Conservation (phyloP, 805 yeast genomes). For the Metschnikowia noctiluminum region DNA sequence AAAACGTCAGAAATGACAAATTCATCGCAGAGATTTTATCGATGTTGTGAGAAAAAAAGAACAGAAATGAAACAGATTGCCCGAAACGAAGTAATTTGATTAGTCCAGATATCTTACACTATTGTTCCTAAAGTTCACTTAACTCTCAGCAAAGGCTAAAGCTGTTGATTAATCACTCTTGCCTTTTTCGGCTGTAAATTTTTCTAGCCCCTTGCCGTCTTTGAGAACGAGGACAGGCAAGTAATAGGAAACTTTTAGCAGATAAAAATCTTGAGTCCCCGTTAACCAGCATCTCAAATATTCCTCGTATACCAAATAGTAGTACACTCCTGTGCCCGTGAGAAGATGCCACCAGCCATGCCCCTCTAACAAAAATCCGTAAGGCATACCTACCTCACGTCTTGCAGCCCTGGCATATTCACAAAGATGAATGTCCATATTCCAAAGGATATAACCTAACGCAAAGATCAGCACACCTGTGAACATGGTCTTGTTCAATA, state of each 20-base stretch:
- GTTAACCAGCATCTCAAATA: slow-evolving; percentile 65
- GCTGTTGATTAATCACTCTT: slow-evolving; percentile 4
- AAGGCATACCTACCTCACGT: slow-evolving; percentile 71
- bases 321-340: slow-evolving; percentile 85
- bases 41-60: slow-evolving; percentile 24
- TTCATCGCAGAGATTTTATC: slow-evolving; percentile 46
- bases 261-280: slow-evolving; percentile 53
- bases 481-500: slow-evolving; percentile 53
- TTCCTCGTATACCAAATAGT: slow-evolving; percentile 75
- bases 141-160: neutral
- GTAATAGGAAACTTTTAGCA: slow-evolving; percentile 50
- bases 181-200: slow-evolving; percentile 2
- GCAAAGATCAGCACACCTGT: slow-evolving; percentile 62
- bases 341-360: slow-evolving; percentile 98
- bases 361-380: slow-evolving; percentile 82
- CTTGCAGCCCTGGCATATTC: slow-evolving; percentile 52
- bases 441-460: slow-evolving; percentile 83
- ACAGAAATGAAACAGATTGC: neutral
- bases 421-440: slow-evolving; percentile 82
- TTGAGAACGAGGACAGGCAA: slow-evolving; percentile 25
- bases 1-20: slow-evolving; percentile 27
- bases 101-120: too few species aligned
- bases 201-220: slow-evolving; percentile 15
- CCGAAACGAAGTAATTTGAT: neutral
- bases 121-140: too few species aligned